Conservation (phyloP, 129 eudicot genomes). For the Ambrosia artemisiifolia region DNA sequence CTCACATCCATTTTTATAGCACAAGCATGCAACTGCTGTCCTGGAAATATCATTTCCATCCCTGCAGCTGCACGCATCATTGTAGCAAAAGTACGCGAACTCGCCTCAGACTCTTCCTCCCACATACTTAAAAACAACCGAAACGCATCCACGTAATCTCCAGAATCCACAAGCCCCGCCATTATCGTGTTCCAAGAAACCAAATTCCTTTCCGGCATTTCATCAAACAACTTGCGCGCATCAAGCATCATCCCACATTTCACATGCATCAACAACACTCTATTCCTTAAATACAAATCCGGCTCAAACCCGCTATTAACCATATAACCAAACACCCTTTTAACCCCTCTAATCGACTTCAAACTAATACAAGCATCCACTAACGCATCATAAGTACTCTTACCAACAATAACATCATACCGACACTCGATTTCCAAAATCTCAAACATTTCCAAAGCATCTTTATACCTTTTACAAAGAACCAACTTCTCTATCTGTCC, state of each 20-base stretch:
- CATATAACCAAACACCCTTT: conserved; percentile 56
- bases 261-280: conserved; percentile 85
- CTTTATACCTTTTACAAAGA: conserved; percentile 44
- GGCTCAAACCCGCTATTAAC: conserved; percentile 46
- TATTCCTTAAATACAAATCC: conserved; percentile 73
- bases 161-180: conserved; percentile 67
- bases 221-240: conserved; percentile 62
- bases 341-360: conserved; percentile 77
- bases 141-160: conserved; percentile 64
- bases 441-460: conserved; percentile 80
- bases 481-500: conserved; percentile 81
- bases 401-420: conserved; percentile 41
- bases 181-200: conserved; percentile 87
- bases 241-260: conserved; percentile 87
- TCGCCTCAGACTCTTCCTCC: conserved; percentile 53
- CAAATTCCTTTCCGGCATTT: conserved; percentile 65
- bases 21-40: conserved; percentile 72
- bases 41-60: conserved; percentile 56
- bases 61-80: conserved; percentile 80
- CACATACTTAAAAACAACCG: conserved; percentile 59
- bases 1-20: conserved; percentile 54
- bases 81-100: conserved; percentile 56
- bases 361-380: conserved; percentile 69
- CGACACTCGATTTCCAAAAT: conserved; percentile 51
- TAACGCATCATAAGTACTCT: conserved; percentile 69